Evolutionary conservation across 768 basidiomycete species (phyloP).

Genomic region (Tylopilus intermedius): DNA sequence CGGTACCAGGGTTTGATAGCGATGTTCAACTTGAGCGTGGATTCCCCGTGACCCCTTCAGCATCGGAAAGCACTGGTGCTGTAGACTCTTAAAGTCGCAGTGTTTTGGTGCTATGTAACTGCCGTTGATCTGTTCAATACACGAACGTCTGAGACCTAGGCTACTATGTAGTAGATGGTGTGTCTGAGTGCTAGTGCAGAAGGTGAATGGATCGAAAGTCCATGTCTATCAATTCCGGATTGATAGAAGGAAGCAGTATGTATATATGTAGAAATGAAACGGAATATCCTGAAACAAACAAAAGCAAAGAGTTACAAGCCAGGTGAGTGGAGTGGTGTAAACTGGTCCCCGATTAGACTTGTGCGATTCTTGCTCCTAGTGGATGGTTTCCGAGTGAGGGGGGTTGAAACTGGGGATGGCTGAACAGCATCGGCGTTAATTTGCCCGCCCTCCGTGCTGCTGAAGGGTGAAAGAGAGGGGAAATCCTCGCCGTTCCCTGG

Average conservation of each 20-base stretch:
- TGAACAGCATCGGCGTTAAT: constrained; percentile 36
- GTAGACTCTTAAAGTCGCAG: no score
- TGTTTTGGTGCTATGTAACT: no score
- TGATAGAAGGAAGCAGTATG: neutral
- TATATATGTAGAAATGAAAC: constrained; percentile 5
- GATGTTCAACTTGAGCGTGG: no score
- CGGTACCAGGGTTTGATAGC: no score
- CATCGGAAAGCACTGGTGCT: no score
- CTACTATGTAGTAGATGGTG: constrained; percentile 6
- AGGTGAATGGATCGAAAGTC: neutral
- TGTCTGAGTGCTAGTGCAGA: neutral
- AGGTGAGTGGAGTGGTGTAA: constrained; percentile 17
- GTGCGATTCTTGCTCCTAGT: constrained; percentile 49
- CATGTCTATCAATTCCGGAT: neutral
- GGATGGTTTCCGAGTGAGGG: constrained; percentile 66
- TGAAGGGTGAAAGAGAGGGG: constrained; percentile 27
- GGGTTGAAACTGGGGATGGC: constrained; percentile 34
- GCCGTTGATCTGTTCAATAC: no score
- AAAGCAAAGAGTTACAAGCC: constrained; percentile 4
- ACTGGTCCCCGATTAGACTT: constrained; percentile 37
- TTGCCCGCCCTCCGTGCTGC: constrained; percentile 32
- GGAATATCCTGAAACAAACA: neutral
- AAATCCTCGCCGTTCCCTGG: constrained; percentile 26
- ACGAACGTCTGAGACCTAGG: neutral
- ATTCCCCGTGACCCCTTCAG: no score